Conservation (phyloP, 129 eudicot genomes). For the sunflower (Helianthus annuus) region DNA sequence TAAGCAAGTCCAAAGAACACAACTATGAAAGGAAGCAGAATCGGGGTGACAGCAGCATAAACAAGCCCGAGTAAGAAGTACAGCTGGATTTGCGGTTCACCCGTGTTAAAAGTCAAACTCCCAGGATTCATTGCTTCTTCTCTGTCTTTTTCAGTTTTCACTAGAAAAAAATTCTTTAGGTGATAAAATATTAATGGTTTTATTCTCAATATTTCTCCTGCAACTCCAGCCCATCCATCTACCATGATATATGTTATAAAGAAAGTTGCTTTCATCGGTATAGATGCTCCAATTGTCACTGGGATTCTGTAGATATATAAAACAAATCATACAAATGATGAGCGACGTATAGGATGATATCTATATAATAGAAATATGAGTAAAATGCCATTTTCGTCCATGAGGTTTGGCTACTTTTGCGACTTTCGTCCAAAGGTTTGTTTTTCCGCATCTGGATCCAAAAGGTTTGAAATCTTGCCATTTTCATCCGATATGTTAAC, state of each 20-base stretch:
- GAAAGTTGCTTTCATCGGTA: slow-evolving; percentile 86
- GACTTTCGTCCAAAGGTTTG: too few species aligned
- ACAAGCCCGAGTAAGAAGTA: slow-evolving; percentile 88
- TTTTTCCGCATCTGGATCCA: too few species aligned
- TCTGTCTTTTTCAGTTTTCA: slow-evolving; percentile 78
- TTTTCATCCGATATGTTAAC: too few species aligned
- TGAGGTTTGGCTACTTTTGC: too few species aligned
- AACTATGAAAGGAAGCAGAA: slow-evolving; percentile 79
- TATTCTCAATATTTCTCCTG: slow-evolving; percentile 74
- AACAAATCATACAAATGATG: not conserved
- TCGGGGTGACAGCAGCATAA: slow-evolving; percentile 75
- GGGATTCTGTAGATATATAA: slow-evolving; percentile 52
- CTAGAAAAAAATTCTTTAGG: slow-evolving; percentile 68
- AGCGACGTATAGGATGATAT: not conserved
- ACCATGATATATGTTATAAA: slow-evolving; percentile 76
- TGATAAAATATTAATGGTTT: slow-evolving; percentile 72
- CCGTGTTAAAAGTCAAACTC: slow-evolving; percentile 66
- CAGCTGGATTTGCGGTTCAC: slow-evolving; percentile 90
- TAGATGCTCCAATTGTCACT: slow-evolving; percentile 64
- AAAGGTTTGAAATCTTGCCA: too few species aligned
- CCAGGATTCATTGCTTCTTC: slow-evolving; percentile 92
- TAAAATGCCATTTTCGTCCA: not conserved
- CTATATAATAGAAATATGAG: not conserved
- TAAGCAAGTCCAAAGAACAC: slow-evolving; percentile 79
- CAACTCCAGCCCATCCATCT: slow-evolving; percentile 97